Evolutionary conservation across 2,329 filamentous ascomycete genomes (phyloP).

Genomic region (Orbilia brochopaga): DNA sequence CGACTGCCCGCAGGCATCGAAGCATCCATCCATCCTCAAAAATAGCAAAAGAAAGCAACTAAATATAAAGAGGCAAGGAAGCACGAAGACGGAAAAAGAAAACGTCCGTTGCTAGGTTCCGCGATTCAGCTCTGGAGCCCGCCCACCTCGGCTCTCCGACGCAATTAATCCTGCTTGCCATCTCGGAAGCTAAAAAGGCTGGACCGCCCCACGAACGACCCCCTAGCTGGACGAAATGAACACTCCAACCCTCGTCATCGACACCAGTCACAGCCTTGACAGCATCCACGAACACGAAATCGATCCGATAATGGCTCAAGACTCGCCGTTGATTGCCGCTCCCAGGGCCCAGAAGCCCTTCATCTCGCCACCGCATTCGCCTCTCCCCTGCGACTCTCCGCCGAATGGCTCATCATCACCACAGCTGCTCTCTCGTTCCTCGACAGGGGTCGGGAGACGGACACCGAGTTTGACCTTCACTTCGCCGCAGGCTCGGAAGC

Average conservation of each 20-base stretch:
- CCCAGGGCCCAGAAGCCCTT: conserved; percentile 41
- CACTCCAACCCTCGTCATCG: conserved; percentile 47
- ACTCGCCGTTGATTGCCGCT: conserved; percentile 17
- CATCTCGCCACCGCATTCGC: conserved; percentile 50
- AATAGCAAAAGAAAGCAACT: conserved; percentile 39
- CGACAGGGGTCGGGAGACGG: conserved; percentile 31
- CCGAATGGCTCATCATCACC: conserved; percentile 39
- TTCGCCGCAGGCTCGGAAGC: conserved; percentile 59
- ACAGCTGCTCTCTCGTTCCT: conserved; percentile 32
- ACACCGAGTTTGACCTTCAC: conserved; percentile 48
- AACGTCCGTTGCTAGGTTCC: conserved; percentile 29
- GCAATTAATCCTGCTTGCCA: not conserved
- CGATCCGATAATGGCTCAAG: conserved; percentile 38
- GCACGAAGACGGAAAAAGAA: conserved; percentile 23
- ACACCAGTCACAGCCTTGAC: conserved; percentile 43
- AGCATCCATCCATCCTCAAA: no score
- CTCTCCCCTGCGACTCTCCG: conserved; percentile 41
- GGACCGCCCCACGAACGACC: not conserved
- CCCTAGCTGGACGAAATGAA: conserved; percentile 26
- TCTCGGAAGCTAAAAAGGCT: conserved; percentile 36
- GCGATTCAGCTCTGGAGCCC: conserved; percentile 10
- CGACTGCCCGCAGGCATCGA: conserved; percentile 18
- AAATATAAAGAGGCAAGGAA: conserved; percentile 31
- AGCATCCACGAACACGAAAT: conserved; percentile 24
- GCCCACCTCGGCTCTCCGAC: conserved; percentile 2